Conservation (phyloP, 2,329 filamentous ascomycete species). For the Chaetomium olivaceum region DNA sequence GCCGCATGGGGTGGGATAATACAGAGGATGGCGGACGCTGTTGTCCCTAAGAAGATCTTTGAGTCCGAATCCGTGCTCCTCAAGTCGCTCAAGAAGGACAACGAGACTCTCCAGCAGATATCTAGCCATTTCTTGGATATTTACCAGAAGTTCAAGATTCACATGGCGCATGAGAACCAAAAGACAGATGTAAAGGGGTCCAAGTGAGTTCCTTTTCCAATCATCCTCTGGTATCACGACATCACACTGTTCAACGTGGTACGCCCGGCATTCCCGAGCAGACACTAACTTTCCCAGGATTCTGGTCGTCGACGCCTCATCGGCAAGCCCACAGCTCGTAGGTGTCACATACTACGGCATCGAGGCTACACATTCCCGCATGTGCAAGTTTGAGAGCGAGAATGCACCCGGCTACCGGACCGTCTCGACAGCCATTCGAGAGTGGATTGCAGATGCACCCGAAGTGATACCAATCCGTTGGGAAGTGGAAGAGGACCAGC, state of each 20-base stretch:
- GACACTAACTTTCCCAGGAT: constrained; percentile 38
- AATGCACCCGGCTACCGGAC: constrained; percentile 65
- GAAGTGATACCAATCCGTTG: constrained; percentile 57
- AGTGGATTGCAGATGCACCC: constrained; percentile 57
- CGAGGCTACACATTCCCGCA: constrained; percentile 68
- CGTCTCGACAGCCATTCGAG: constrained; percentile 50
- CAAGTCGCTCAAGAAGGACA: constrained; percentile 70
- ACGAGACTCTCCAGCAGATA: constrained; percentile 72
- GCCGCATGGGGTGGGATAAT: constrained; percentile 68
- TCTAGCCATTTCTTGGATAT: constrained; percentile 72
- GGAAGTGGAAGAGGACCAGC: constrained; percentile 60
- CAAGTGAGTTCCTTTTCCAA: constrained; percentile 40
- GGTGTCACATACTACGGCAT: constrained; percentile 75
- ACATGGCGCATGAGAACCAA: constrained; percentile 75
- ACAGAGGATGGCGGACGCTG: constrained; percentile 65
- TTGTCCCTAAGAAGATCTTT: constrained; percentile 66
- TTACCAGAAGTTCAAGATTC: constrained; percentile 68
- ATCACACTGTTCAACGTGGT: not conserved
- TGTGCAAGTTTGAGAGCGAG: constrained; percentile 70
- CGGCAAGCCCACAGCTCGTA: constrained; percentile 67
- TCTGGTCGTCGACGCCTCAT: constrained; percentile 68
- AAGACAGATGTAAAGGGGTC: constrained; percentile 68
- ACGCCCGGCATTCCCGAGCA: not conserved
- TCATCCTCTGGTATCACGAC: not conserved
- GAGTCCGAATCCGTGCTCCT: constrained; percentile 68